Percentiles rank a stretch among this genome's conserved stretches.
Conservation (phyloP, 441 rosid genomes). For the Gossypium davidsonii region DNA sequence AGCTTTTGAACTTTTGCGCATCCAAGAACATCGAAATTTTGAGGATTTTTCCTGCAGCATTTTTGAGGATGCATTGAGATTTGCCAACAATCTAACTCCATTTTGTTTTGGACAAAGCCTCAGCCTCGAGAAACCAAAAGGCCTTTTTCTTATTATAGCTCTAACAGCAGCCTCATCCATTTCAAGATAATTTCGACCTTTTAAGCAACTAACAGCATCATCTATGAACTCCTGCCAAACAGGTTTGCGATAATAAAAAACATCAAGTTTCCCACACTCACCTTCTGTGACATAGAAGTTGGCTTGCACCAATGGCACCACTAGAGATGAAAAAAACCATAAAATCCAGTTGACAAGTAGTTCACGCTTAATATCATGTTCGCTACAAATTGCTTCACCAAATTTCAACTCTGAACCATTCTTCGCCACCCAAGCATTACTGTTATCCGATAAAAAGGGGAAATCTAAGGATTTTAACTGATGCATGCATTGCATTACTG, state of each 20-base stretch:
- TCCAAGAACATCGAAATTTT: constrained; percentile 9
- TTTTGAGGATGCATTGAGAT: constrained; percentile 58
- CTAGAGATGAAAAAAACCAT: constrained; percentile 69
- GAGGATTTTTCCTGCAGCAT: constrained; percentile 18
- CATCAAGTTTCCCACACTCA: constrained; percentile 57
- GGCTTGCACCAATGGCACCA: constrained; percentile 60
- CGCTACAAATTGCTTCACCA: constrained; percentile 17
- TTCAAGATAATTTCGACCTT: constrained; percentile 31
- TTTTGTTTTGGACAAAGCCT: constrained; percentile 67
- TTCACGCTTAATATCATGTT: constrained; percentile 26
- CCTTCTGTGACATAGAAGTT: constrained; percentile 83
- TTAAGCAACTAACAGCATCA: constrained; percentile 33
- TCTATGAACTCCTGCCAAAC: constrained; percentile 54
- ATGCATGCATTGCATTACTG: constrained; percentile 56
- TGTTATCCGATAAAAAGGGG: constrained; percentile 40
- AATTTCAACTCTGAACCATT: constrained; percentile 15
- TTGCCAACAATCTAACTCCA: constrained; percentile 63
- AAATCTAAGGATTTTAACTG: constrained; percentile 50
- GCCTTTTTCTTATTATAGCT: constrained; percentile 31
- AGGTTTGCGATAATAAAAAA: constrained; percentile 61
- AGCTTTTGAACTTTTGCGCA: constrained; percentile 8
- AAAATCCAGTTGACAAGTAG: constrained; percentile 63
- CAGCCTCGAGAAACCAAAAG: constrained; percentile 62
- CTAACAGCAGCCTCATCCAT: constrained; percentile 43
- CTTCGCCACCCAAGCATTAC: constrained; percentile 20